A percentile compares a stretch with the other conserved stretches of the same genome.
Conservation (phyloP, 2,329 filamentous ascomycete genomes). For the Epichloe hybrida region DNA sequence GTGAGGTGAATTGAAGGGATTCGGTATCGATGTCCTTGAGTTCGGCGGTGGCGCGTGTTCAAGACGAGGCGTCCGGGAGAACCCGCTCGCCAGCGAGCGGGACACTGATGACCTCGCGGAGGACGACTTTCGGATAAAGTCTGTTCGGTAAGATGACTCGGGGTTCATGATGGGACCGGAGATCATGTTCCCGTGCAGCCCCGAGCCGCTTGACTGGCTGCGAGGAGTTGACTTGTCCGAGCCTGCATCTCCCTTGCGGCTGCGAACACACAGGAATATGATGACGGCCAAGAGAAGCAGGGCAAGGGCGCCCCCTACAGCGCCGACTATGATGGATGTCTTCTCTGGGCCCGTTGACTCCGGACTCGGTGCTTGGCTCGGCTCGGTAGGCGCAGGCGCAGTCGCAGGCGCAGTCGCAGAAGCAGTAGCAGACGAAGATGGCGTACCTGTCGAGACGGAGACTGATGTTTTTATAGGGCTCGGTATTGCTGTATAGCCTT, state of each 20-base stretch:
- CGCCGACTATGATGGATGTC: slow-evolving; percentile 32
- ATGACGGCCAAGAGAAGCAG: slow-evolving; percentile 26
- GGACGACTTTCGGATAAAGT: slow-evolving; percentile 35
- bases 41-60: not conserved
- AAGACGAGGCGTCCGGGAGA: not conserved
- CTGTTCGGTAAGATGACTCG: slow-evolving; percentile 29
- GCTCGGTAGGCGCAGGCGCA: slow-evolving; percentile 2
- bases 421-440: not conserved
- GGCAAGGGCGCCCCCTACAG: slow-evolving; percentile 31
- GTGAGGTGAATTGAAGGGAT: slow-evolving; percentile 22
- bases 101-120: slow-evolving; percentile 7
- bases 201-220: slow-evolving; percentile 8
- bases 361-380: slow-evolving; percentile 3
- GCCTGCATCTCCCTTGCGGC: slow-evolving; percentile 9
- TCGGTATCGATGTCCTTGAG: slow-evolving; percentile 19
- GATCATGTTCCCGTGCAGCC: slow-evolving; percentile 31
- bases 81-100: not conserved
- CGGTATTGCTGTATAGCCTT: slow-evolving; percentile 10
- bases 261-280: slow-evolving; percentile 26
- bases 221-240: slow-evolving; percentile 10
- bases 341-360: slow-evolving; percentile 17
- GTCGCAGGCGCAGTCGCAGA: not conserved
- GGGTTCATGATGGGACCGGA: slow-evolving; percentile 40
- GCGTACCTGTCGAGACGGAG: slow-evolving; percentile 3
- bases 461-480: slow-evolving; percentile 10